These are phyloP conservation scores for Arabis alpina DNA, from an alignment of 345 rosid species.

Conservation along the genomic window DNA sequence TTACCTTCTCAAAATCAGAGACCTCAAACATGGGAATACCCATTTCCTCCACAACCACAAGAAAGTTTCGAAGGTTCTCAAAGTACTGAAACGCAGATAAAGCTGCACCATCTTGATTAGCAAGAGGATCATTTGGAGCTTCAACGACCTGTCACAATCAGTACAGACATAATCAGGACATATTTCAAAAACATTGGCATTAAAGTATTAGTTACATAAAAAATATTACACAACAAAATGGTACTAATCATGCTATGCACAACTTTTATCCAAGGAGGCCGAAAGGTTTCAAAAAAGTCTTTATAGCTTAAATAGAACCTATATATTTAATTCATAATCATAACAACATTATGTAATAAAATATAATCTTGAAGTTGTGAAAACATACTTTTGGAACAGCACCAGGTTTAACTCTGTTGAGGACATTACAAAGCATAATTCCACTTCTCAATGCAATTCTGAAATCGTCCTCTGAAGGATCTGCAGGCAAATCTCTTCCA, in stretches of 20 bases:
- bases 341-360: conserved; percentile 3
- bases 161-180: background rate
- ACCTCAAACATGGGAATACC: conserved; percentile 91
- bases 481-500: conserved; percentile 90
- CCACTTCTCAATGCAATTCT: conserved; percentile 92
- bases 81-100: conserved; percentile 91
- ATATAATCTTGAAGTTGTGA: background rate
- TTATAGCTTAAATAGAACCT: background rate
- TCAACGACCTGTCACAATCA: conserved; percentile 65
- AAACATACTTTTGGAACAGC: conserved; percentile 71
- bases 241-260: conserved; percentile 42
- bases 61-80: conserved; percentile 90
- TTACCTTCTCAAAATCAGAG: conserved; percentile 89
- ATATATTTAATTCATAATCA: background rate
- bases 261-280: conserved; percentile 41
- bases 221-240: conserved; percentile 20
- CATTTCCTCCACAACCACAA: conserved; percentile 72
- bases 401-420: conserved; percentile 89
- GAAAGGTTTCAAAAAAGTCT: conserved; percentile 22
- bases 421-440: conserved; percentile 81
- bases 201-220: conserved; percentile 24
- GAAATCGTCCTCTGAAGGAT: conserved; percentile 94
- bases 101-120: conserved; percentile 84
- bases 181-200: background rate
- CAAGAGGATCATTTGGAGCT: conserved; percentile 72